These are phyloP conservation scores for Globisporangium mamillatum DNA, from an alignment of 352 stramenopile species.

Conservation along the genomic window DNA sequence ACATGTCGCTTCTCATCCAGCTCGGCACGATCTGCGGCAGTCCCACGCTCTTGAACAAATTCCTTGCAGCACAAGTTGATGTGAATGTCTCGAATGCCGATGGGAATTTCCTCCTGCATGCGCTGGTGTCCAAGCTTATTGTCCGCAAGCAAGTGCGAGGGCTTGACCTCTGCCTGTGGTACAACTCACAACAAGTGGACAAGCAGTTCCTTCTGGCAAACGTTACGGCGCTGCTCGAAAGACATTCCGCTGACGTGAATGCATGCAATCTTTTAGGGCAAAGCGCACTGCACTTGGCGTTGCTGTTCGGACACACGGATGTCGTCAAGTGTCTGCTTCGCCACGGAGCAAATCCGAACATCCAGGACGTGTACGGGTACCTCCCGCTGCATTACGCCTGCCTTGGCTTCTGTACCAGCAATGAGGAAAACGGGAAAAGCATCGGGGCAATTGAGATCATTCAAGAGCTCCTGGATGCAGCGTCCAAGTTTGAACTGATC, in stretches of 20 bases:
- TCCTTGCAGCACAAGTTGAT: slow-evolving; percentile 40
- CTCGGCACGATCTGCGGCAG: slow-evolving; percentile 38
- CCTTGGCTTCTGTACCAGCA: slow-evolving; percentile 43
- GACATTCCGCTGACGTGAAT: slow-evolving; percentile 40
- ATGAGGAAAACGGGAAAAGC: slow-evolving; percentile 17
- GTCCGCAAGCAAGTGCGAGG: slow-evolving; percentile 55
- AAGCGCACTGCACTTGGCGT: slow-evolving; percentile 58
- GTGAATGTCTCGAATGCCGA: slow-evolving; percentile 58
- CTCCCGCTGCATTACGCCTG: slow-evolving; percentile 70
- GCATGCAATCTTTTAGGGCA: slow-evolving; percentile 61
- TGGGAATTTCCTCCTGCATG: slow-evolving; percentile 66
- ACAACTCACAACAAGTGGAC: slow-evolving; percentile 38
- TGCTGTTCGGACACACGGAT: slow-evolving; percentile 56
- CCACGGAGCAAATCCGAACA: slow-evolving; percentile 56
- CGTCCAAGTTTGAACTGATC: slow-evolving; percentile 23
- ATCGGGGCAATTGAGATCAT: slow-evolving; percentile 26
- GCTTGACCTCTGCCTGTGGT: slow-evolving; percentile 55
- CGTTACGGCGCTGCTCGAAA: slow-evolving; percentile 33
- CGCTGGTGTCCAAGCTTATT: slow-evolving; percentile 44
- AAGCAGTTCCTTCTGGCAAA: slow-evolving; percentile 17
- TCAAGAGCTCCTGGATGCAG: slow-evolving; percentile 28
- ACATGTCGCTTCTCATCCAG: slow-evolving; percentile 22
- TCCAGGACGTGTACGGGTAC: slow-evolving; percentile 49
- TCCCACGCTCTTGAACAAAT: slow-evolving; percentile 31
- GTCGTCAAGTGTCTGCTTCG: slow-evolving; percentile 40